Percentiles rank a stretch among this genome's conserved stretches.
These are phyloP conservation scores for Schizochytrium sp. DNA, from an alignment of 108 stramenopile genomes.

Conservation along the genomic window DNA sequence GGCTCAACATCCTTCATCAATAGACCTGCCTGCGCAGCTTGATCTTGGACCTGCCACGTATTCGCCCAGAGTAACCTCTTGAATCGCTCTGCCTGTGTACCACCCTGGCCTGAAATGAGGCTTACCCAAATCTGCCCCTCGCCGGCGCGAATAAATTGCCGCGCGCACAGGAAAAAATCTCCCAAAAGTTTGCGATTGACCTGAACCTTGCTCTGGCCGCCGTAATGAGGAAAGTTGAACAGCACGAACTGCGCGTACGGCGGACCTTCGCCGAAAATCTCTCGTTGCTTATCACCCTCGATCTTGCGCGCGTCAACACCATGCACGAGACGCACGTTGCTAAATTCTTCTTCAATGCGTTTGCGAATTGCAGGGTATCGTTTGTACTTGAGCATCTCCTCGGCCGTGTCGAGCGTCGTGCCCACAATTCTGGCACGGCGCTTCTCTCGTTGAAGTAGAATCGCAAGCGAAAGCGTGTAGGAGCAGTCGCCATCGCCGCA, in stretches of 20 bases:
- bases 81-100: slow-evolving; percentile 4
- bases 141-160: background rate
- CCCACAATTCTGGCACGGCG: background rate
- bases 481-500: background rate
- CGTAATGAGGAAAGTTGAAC: slow-evolving; percentile 15
- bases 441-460: background rate
- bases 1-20: background rate
- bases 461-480: background rate
- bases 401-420: background rate
- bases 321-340: background rate
- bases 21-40: background rate
- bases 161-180: background rate
- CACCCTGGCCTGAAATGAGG: background rate
- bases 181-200: background rate
- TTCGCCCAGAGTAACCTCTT: background rate
- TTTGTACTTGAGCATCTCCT: background rate
- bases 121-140: background rate
- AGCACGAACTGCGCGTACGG: background rate
- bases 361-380: background rate
- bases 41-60: slow-evolving; percentile 2
- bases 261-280: background rate
- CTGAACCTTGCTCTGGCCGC: background rate
- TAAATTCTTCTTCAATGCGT: background rate
- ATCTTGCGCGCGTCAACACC: background rate
- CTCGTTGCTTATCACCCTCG: background rate